Base-by-base conservation (phyloP, 352 stramenopile genomes). In the Phytophthora meadii region DNA sequence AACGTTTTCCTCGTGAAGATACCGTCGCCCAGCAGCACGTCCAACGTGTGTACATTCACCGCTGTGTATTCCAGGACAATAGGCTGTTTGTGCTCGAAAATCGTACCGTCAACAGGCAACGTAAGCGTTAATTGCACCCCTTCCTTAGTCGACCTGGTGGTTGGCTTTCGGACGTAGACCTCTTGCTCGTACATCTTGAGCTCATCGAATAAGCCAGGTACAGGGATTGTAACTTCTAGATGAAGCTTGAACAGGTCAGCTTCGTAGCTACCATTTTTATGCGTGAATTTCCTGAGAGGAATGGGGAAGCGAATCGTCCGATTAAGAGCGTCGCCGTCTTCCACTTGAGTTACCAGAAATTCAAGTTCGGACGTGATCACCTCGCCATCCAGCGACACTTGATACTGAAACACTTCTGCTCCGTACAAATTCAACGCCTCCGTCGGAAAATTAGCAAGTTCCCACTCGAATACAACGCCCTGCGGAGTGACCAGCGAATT, bases 351-450 rank as follows among this genome's bases (percentile, higher is more conserved):
- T 27, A 60, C 41, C 11, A 80, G 48, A 48, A 83, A 64, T 1
- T 51, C 74, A 4, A 89, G 55, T 50, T 89, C 78, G 6, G 70
- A 81, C 1, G 58, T 27, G 28, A 84, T 52, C n/a, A 62, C 55
- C 8, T 65, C 32, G 15, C 75, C 70, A 17, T 89, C 64, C 4
- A 87, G 25, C 8, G 62, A 70, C 8, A 87, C 27, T 10, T 60
- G 54, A 36, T 84, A 89, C 37, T 76, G 63, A 54, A 79, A 87
- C 8, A 75, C 67, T 36, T 89, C 81, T 4, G 72, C 62, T 3
- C 81, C 81, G 44, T 78, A 74, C 17, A 72, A 32, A 9, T 56
- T 41, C 9, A 89, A 51, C 1, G 76, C 74, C 5, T 77, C 56
- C 0, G 28, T 44, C 22, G 81, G 81, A 22, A 84, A 87, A 24